phyloP scores from a whole-genome alignment of 176 grass and related monocot genomes.

The Aegilops umbellulata region DNA sequence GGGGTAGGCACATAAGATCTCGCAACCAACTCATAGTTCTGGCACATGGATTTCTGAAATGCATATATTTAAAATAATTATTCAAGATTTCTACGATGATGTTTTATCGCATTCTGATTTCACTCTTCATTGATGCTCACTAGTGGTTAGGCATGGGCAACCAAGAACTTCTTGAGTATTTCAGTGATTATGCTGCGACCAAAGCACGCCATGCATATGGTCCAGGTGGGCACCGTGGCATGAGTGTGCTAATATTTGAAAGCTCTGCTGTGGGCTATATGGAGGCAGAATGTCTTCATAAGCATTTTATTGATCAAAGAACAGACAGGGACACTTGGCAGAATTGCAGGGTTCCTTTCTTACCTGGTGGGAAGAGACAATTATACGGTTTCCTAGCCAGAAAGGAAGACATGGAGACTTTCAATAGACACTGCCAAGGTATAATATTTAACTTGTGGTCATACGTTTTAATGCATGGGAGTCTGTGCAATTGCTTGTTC shows the following conservation, averaged over 20 bases:
- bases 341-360: conserved; percentile 35
- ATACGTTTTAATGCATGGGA: not conserved
- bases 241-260: conserved; percentile 91
- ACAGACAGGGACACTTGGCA: conserved; percentile 77
- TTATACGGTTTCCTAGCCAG: conserved; percentile 79
- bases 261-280: conserved; percentile 69
- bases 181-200: conserved; percentile 62
- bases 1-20: too few species aligned
- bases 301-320: conserved; percentile 71
- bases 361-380: conserved; percentile 77
- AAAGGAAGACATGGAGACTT: conserved; percentile 84
- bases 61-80: not conserved
- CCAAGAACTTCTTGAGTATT: conserved; percentile 90
- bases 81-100: not conserved
- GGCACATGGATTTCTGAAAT: not conserved
- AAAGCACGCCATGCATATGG: conserved; percentile 92
- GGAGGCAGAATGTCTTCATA: conserved; percentile 82
- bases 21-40: too few species aligned
- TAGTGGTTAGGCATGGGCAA: conserved; percentile 96
- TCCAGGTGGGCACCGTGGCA: conserved; percentile 82
- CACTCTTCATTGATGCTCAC: conserved; percentile 20
- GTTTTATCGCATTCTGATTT: conserved; percentile 18
- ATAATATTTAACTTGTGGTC: conserved; percentile 23
- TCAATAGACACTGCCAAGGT: conserved; percentile 86
- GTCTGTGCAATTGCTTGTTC: conserved; percentile 12